A percentile compares a stretch with the other conserved stretches of the same genome.
These are phyloP conservation scores for Melastoma candidum DNA, from an alignment of 441 rosid genomes.

Conservation along the genomic window DNA sequence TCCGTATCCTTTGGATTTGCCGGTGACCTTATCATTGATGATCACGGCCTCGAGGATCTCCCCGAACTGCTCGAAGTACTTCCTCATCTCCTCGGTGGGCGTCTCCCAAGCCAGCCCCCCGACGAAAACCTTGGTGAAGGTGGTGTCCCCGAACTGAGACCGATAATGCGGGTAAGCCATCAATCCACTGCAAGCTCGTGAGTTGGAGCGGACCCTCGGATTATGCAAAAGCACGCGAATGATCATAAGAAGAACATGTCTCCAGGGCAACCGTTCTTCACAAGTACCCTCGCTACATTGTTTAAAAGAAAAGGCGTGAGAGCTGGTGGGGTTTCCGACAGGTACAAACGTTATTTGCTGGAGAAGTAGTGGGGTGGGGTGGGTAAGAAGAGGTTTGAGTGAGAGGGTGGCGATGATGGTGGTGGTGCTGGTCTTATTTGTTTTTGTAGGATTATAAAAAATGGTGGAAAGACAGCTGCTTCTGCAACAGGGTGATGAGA, in stretches of 20 bases:
- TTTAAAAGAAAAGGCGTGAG: too few relatives aligned
- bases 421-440: too few relatives aligned
- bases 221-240: too few relatives aligned
- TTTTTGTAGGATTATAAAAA: constrained; percentile 9
- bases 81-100: constrained; percentile 70
- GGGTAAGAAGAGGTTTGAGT: constrained; percentile 22
- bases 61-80: constrained; percentile 78
- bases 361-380: not conserved
- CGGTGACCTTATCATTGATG: constrained; percentile 67
- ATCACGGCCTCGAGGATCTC: constrained; percentile 96
- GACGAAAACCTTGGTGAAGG: constrained; percentile 75
- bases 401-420: constrained; percentile 4
- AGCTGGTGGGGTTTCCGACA: constrained; percentile 25
- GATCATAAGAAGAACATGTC: too few relatives aligned
- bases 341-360: constrained; percentile 46
- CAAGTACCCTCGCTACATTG: too few relatives aligned
- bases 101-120: constrained; percentile 99
- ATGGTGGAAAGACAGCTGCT: too few relatives aligned
- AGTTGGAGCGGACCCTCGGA: too few relatives aligned
- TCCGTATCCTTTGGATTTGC: constrained; percentile 91
- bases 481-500: too few relatives aligned
- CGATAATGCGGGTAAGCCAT: constrained; percentile 50
- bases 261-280: too few relatives aligned
- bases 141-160: constrained; percentile 89
- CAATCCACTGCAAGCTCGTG: constrained; percentile 19